Conservation (phyloP, 179 eudicot species). For the Gypsophila paniculata region DNA sequence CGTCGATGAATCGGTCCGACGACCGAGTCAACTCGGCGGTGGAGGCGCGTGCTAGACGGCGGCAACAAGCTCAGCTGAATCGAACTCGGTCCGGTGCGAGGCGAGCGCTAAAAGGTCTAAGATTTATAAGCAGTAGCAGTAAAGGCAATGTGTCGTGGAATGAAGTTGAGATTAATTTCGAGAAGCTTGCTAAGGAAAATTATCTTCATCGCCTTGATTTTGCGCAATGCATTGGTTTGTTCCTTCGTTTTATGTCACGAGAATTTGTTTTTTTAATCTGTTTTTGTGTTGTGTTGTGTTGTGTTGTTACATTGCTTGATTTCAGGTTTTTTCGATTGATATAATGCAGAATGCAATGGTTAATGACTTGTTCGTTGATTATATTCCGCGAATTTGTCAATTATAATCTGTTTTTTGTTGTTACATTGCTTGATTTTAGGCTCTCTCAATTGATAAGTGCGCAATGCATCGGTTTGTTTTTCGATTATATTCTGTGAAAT, state of each 20-base stretch:
- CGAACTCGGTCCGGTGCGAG: constrained; percentile 81
- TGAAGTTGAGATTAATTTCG: constrained; percentile 59
- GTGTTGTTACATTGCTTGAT: not conserved
- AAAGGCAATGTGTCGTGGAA: constrained; percentile 54
- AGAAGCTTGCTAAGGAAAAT: constrained; percentile 55
- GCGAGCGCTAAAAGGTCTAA: constrained; percentile 69
- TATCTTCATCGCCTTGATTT: constrained; percentile 69
- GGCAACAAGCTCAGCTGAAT: constrained; percentile 63
- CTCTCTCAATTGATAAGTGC: not conserved
- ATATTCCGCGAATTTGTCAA: not conserved
- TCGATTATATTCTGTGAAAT: not conserved
- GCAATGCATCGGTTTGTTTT: too few relatives aligned
- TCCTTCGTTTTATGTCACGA: not conserved
- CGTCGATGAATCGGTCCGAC: constrained; percentile 26
- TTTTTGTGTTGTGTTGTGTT: not conserved
- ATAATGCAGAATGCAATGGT: too few relatives aligned
- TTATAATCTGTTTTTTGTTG: too few relatives aligned
- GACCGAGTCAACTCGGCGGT: constrained; percentile 42
- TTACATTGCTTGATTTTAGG: not conserved
- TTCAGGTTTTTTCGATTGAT: too few relatives aligned
- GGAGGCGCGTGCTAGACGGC: constrained; percentile 67
- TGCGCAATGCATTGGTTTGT: constrained; percentile 82
- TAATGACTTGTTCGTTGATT: not conserved
- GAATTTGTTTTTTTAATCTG: not conserved
- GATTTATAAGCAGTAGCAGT: constrained; percentile 50